Evolutionary conservation across 2,329 filamentous ascomycete genomes (phyloP).

Genomic region (Gaeumannomyces tritici): DNA sequence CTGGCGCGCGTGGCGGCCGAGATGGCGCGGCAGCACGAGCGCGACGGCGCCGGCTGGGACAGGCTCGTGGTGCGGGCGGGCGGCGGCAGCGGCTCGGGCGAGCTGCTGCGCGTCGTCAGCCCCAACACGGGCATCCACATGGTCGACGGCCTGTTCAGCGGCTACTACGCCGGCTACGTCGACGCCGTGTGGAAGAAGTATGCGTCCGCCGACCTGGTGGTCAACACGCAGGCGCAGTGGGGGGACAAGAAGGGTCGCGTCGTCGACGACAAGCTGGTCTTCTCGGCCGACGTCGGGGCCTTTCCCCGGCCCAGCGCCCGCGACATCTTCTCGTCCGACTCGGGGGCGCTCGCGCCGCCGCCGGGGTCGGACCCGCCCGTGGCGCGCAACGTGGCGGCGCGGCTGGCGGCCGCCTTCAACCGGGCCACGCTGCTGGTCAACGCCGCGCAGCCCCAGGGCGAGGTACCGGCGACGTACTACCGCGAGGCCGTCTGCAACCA

Average conservation of each 20-base stretch:
- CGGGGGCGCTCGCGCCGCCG: slow-evolving; percentile 43
- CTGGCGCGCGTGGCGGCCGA: slow-evolving; percentile 33
- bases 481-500: slow-evolving; percentile 49
- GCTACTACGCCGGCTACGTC: slow-evolving; percentile 41
- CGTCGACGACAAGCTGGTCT: slow-evolving; percentile 25
- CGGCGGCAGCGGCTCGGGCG: slow-evolving; percentile 22
- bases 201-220: slow-evolving; percentile 27
- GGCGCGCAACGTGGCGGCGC: slow-evolving; percentile 45
- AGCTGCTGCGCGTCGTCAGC: slow-evolving; percentile 39
- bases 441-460: slow-evolving; percentile 40
- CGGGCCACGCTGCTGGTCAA: slow-evolving; percentile 55
- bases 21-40: slow-evolving; percentile 33
- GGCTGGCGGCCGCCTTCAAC: slow-evolving; percentile 69
- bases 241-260: slow-evolving; percentile 37
- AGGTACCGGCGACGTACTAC: slow-evolving; percentile 43
- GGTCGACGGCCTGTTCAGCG: slow-evolving; percentile 28
- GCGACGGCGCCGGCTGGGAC: slow-evolving; percentile 41
- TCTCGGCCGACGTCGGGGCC: slow-evolving; percentile 22
- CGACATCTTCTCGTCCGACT: slow-evolving; percentile 43
- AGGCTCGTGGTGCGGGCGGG: slow-evolving; percentile 33
- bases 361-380: background rate
- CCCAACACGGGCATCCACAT: slow-evolving; percentile 38
- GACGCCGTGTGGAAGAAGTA: slow-evolving; percentile 43
- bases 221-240: slow-evolving; percentile 46
- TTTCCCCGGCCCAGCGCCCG: slow-evolving; percentile 36